Evolutionary conservation across 2,329 filamentous ascomycete genomes (phyloP).

Genomic region (Phialophora tarda): DNA sequence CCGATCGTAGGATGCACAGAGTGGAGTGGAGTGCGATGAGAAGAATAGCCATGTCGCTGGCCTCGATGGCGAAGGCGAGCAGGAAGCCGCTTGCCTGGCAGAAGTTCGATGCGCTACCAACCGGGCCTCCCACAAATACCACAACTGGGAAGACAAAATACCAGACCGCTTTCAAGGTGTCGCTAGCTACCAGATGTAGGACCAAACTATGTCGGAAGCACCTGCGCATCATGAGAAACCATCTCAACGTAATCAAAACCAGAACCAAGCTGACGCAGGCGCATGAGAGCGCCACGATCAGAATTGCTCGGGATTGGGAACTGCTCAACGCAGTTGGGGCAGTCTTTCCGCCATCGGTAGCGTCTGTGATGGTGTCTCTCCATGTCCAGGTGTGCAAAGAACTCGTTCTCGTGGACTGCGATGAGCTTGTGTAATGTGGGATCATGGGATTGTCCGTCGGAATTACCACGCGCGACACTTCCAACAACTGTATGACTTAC

Average conservation of each 20-base stretch:
- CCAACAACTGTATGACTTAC: neutral
- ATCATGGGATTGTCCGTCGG: neutral
- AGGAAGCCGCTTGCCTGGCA: slow-evolving; percentile 74
- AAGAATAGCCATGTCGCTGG: slow-evolving; percentile 70
- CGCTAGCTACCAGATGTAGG: slow-evolving; percentile 73
- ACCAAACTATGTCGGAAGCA: slow-evolving; percentile 77
- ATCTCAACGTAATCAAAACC: slow-evolving; percentile 66
- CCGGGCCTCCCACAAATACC: slow-evolving; percentile 59
- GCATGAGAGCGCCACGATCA: slow-evolving; percentile 52
- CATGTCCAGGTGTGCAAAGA: slow-evolving; percentile 7
- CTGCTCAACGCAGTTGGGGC: slow-evolving; percentile 20
- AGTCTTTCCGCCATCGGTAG: neutral
- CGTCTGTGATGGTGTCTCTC: neutral
- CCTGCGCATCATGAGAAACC: slow-evolving; percentile 75
- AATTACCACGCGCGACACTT: neutral
- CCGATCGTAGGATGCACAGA: slow-evolving; percentile 71
- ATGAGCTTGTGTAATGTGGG: neutral
- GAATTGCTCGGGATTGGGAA: slow-evolving; percentile 44
- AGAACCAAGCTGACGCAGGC: slow-evolving; percentile 62
- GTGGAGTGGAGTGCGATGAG: slow-evolving; percentile 76
- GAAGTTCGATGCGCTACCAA: slow-evolving; percentile 60
- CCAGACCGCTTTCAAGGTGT: slow-evolving; percentile 73
- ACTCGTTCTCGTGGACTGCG: neutral
- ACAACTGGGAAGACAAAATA: slow-evolving; percentile 69
- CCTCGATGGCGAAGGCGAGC: slow-evolving; percentile 69